Conservation (phyloP, 139 green algal species). For the Haematococcus sp. region DNA sequence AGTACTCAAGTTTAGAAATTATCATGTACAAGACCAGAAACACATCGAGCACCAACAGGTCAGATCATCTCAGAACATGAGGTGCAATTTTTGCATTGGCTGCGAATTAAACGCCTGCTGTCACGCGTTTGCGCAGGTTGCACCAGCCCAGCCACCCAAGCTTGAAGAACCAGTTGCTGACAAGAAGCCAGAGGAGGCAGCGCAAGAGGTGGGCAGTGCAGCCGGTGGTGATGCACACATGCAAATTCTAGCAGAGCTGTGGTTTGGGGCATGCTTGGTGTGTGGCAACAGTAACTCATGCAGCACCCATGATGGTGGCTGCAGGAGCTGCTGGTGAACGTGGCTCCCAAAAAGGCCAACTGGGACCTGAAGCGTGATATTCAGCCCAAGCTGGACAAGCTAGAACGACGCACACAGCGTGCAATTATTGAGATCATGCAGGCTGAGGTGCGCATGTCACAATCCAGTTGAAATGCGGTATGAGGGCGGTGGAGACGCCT, state of each 20-base stretch:
- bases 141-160: constrained; percentile 58
- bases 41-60: constrained; percentile 71
- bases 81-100: no score
- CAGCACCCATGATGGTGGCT: no score
- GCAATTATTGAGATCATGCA: constrained; percentile 78
- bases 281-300: no score
- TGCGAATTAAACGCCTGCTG: no score
- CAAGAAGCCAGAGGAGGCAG: constrained; percentile 42
- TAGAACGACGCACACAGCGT: constrained; percentile 76
- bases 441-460: constrained; percentile 43
- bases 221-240: no score
- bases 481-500: no score
- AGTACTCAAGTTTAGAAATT: constrained; percentile 81
- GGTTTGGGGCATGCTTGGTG: no score
- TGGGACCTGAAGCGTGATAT: constrained; percentile 87
- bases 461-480: neutral
- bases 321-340: constrained; percentile 82
- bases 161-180: constrained; percentile 58
- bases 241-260: no score
- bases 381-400: constrained; percentile 67
- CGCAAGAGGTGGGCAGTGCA: constrained; percentile 56
- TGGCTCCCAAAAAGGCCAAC: constrained; percentile 89
- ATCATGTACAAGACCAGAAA: constrained; percentile 63
- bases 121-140: no score
- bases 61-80: neutral